A percentile compares a stretch with the other conserved stretches of the same genome.
Conservation (phyloP, 805 yeast genomes). For the Torulaspora indica region DNA sequence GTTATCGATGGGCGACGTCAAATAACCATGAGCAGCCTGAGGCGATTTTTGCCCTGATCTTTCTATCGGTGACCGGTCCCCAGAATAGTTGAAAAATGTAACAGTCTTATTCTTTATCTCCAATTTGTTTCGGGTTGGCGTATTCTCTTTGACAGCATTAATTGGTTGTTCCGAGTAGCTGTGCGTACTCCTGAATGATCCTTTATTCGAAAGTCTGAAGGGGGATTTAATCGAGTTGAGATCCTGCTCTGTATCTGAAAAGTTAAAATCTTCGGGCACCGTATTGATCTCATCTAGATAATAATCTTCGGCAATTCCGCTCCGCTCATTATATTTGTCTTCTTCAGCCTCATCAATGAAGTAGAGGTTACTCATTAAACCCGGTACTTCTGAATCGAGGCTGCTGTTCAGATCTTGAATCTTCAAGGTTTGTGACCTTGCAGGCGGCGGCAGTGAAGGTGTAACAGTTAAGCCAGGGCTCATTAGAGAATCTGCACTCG, state of each 20-base stretch:
- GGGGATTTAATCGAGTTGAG: conserved; percentile 9
- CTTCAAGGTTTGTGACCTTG: conserved; percentile 33
- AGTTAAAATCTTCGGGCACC: conserved; percentile 44
- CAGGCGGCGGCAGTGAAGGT: conserved; percentile 22
- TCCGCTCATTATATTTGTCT: conserved; percentile 29
- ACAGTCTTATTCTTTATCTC: conserved; percentile 39
- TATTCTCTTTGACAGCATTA: conserved; percentile 27
- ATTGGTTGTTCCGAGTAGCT: conserved; percentile 33
- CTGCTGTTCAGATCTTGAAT: conserved; percentile 38
- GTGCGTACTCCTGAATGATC: conserved; percentile 31
- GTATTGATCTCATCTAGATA: conserved; percentile 48
- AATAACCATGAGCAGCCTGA: conserved; percentile 1
- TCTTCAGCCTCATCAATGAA: conserved; percentile 37
- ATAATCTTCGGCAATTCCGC: conserved; percentile 37
- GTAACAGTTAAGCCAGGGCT: neutral
- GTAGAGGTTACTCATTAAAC: conserved; percentile 28
- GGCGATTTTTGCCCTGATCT: conserved; percentile 7
- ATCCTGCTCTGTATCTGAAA: conserved; percentile 28
- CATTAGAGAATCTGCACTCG: conserved; percentile 4
- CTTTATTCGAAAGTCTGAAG: conserved; percentile 10
- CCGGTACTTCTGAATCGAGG: conserved; percentile 39
- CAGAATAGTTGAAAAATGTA: conserved; percentile 34
- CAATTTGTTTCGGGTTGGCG: conserved; percentile 36
- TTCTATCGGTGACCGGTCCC: conserved; percentile 10
- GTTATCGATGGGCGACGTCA: conserved; percentile 2